Evolutionary conservation across 2,329 filamentous ascomycete genomes (phyloP), one percentile per base, ranked within the genome.

Genomic region (Cucurbitaria berberidis): DNA sequence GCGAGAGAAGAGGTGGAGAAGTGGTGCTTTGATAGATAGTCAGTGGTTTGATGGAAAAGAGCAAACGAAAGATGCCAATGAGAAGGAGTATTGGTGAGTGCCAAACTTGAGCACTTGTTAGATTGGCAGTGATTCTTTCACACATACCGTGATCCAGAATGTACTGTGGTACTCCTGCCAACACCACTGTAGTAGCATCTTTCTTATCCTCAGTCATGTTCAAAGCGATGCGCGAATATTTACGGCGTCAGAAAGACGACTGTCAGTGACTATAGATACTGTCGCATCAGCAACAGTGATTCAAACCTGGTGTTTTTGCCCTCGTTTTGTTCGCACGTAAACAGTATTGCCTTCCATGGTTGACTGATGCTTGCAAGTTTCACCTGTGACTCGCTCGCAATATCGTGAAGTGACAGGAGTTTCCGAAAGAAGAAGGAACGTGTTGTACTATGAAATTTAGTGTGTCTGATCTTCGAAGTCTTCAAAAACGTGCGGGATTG

Each of bases 1-100:
- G 26, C 51, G 52, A 6, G 73, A 65, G 60, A 72, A 68, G 21
- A 79, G 72, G 53, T 75, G 70, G 46, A 78, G 67, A 6, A 79
- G 59, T 0, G 78, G 77, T 24, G 77, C 77, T 68, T n/a, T n/a
- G n/a, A n/a, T n/a, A n/a, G n/a, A n/a, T n/a, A n/a, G n/a, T n/a
- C n/a, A n/a, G n/a, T n/a, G n/a, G n/a, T n/a, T n/a, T n/a, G n/a
- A n/a, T n/a, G n/a, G n/a, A n/a, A n/a, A n/a, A n/a, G n/a, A n/a
- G n/a, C n/a, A n/a, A n/a, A n/a, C n/a, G n/a, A n/a, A n/a, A n/a
- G n/a, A n/a, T n/a, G n/a, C n/a, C n/a, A n/a, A n/a, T n/a, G n/a
- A n/a, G n/a, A n/a, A n/a, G n/a, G n/a, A n/a, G n/a, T n/a, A n/a
- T n/a, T n/a, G n/a, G n/a, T n/a, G n/a, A n/a, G n/a, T n/a, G n/a